Conservation (phyloP, 495 filamentous ascomycete species). For the Penicillium malachiteum region DNA sequence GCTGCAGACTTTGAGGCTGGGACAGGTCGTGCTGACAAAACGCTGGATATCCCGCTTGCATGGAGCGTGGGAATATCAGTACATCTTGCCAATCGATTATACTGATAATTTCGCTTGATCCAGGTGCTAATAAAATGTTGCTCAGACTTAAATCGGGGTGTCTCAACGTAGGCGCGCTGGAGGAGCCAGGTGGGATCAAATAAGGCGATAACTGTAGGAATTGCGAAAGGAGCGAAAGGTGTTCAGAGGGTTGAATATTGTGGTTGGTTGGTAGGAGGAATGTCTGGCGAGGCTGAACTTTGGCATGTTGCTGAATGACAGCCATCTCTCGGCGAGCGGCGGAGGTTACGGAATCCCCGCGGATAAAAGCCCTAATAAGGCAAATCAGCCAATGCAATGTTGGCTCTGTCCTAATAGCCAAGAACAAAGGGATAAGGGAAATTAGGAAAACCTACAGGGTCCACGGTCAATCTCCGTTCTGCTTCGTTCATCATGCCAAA, state of each 20-base stretch:
- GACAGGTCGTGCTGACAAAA: slow-evolving; percentile 38
- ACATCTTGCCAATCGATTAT: slow-evolving; percentile 40
- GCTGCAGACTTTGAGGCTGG: slow-evolving; percentile 29
- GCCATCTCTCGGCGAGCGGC: slow-evolving; percentile 34
- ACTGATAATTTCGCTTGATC: slow-evolving; percentile 31
- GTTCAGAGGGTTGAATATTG: slow-evolving; percentile 29
- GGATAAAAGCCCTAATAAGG: slow-evolving; percentile 29
- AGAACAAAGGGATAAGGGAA: not conserved
- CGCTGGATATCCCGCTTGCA: slow-evolving; percentile 40
- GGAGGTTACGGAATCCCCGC: slow-evolving; percentile 30
- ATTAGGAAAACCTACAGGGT: slow-evolving; percentile 30
- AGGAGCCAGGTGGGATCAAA: slow-evolving; percentile 22
- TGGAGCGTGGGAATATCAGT: slow-evolving; percentile 29
- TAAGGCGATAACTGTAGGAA: slow-evolving; percentile 31
- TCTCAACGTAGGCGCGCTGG: slow-evolving; percentile 27
- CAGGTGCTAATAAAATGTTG: slow-evolving; percentile 33
- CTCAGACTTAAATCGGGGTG: slow-evolving; percentile 34
- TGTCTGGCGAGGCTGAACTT: slow-evolving; percentile 32
- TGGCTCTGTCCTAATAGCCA: slow-evolving; percentile 1
- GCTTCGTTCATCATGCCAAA: slow-evolving; percentile 39
- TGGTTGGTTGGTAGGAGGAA: slow-evolving; percentile 34
- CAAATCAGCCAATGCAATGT: slow-evolving; percentile 17
- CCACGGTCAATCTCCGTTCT: slow-evolving; percentile 36
- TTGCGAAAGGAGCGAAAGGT: slow-evolving; percentile 28
- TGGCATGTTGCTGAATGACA: slow-evolving; percentile 27